phyloP scores from a whole-genome alignment of 1,139 yeast species.

The Hyphopichia wangnamkhiaoensis region DNA sequence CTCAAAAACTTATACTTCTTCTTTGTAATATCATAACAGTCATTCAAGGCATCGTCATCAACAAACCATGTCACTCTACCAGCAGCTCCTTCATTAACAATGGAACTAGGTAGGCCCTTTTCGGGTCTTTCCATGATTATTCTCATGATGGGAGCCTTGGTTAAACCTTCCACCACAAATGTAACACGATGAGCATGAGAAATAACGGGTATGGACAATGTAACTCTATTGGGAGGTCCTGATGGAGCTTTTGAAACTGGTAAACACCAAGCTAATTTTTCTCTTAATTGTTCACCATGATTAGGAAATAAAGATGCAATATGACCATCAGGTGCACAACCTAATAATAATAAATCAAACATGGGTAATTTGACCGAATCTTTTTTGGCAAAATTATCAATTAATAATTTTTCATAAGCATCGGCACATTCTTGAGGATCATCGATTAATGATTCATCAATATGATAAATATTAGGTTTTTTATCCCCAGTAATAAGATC shows the following conservation, averaged over 20 bases:
- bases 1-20: constrained; percentile 68
- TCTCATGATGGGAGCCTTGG: constrained; percentile 91
- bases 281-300: constrained; percentile 81
- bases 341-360: constrained; percentile 86
- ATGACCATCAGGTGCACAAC: constrained; percentile 99
- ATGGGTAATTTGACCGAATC: constrained; percentile 94
- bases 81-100: constrained; percentile 94
- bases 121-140: constrained; percentile 97
- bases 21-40: constrained; percentile 71
- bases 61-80: constrained; percentile 98
- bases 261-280: constrained; percentile 92
- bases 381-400: constrained; percentile 91
- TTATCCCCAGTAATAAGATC: constrained; percentile 58
- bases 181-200: constrained; percentile 92
- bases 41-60: constrained; percentile 90
- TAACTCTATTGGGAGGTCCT: constrained; percentile 85
- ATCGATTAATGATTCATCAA: constrained; percentile 71
- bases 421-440: constrained; percentile 97
- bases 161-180: constrained; percentile 93
- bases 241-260: constrained; percentile 92
- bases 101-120: constrained; percentile 90
- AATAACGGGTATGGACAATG: constrained; percentile 91
- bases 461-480: constrained; percentile 76
- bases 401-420: constrained; percentile 79
- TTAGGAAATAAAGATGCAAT: constrained; percentile 94